phyloP scores from a whole-genome alignment of 106 monocot species.

The Dendrobium nobile region DNA sequence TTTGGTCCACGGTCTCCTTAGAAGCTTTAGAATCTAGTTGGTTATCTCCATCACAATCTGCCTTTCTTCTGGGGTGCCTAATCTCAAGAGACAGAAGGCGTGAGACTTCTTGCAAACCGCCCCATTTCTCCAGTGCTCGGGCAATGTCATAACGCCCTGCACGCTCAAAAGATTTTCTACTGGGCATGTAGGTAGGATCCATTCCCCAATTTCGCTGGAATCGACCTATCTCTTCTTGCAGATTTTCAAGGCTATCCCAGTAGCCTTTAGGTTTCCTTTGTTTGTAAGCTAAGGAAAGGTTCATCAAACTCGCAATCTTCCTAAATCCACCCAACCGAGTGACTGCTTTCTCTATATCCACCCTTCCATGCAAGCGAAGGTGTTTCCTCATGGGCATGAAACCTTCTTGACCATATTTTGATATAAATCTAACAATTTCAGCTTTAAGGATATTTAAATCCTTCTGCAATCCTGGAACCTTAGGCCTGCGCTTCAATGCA shows the following conservation, averaged over 20 bases:
- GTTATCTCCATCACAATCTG: conserved; percentile 16
- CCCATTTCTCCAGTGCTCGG: conserved; percentile 96
- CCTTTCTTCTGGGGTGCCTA: conserved; percentile 36
- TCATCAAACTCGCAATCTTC: conserved; percentile 73
- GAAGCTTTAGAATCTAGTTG: conserved; percentile 7
- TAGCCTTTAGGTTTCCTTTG: conserved; percentile 91
- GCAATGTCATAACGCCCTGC: conserved; percentile 97
- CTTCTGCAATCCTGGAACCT: conserved; percentile 81
- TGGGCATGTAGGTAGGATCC: conserved; percentile 94
- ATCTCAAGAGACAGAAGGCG: conserved; percentile 73
- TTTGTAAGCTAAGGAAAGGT: conserved; percentile 84
- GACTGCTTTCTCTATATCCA: conserved; percentile 97
- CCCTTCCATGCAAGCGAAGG: conserved; percentile 74
- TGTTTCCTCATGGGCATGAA: conserved; percentile 99
- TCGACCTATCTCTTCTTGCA: conserved; percentile 81
- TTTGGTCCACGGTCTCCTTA: conserved; percentile 9
- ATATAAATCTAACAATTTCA: conserved; percentile 60
- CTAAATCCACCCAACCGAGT: conserved; percentile 89
- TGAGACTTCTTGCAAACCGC: conserved; percentile 88
- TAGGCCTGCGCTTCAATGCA: conserved; percentile 48
- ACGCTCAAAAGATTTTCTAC: conserved; percentile 93
- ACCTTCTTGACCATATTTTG: conserved; percentile 73
- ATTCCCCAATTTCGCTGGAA: conserved; percentile 94
- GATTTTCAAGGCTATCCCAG: conserved; percentile 93
- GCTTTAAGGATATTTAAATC: conserved; percentile 78